A percentile compares a stretch with the other conserved stretches of the same genome.
phyloP scores from a whole-genome alignment of 2,329 filamentous ascomycete genomes.

The Hirsutella rhossiliensis region DNA sequence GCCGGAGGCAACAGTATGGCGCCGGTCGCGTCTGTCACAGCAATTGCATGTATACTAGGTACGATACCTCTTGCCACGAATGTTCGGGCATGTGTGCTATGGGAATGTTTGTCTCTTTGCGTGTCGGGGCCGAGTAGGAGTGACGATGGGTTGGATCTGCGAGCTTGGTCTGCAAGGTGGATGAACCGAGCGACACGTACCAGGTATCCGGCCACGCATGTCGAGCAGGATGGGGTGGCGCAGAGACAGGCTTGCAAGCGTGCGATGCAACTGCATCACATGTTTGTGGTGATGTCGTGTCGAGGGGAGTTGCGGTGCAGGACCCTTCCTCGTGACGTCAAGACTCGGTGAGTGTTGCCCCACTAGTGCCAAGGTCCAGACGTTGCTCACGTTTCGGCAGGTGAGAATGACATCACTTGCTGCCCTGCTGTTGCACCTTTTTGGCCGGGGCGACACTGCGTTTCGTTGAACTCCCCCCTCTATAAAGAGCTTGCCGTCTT shows the following conservation, averaged over 20 bases:
- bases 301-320: neutral
- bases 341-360: neutral
- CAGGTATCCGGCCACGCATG: too few relatives aligned
- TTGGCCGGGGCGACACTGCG: neutral
- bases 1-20: conserved; percentile 1
- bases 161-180: too few relatives aligned
- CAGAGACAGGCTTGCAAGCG: too few relatives aligned
- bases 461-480: too few relatives aligned
- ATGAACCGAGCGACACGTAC: too few relatives aligned
- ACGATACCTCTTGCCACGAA: conserved; percentile 13
- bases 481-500: too few relatives aligned
- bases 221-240: too few relatives aligned
- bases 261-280: too few relatives aligned
- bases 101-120: too few relatives aligned
- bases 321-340: neutral
- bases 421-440: neutral
- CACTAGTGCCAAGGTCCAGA: neutral
- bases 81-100: neutral
- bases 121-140: too few relatives aligned
- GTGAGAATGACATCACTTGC: conserved; percentile 1
- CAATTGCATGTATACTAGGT: conserved; percentile 15
- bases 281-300: neutral
- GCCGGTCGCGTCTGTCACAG: conserved; percentile 18
- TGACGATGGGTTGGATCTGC: too few relatives aligned
- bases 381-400: neutral